Conservation (phyloP, 345 rosid genomes). For the Corchorus capsularis region DNA sequence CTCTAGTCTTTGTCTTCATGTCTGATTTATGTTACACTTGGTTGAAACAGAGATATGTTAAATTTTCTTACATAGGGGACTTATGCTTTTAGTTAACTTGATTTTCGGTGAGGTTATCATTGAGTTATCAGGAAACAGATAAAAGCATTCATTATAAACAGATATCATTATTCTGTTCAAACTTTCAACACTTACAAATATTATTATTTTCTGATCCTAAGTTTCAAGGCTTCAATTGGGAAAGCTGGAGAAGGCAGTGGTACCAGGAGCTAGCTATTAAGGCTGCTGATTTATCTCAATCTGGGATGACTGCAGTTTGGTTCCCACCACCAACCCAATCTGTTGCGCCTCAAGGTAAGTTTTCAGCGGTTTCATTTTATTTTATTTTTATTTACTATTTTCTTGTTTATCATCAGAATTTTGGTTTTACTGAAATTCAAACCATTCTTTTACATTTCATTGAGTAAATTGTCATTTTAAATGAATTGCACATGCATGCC, state of each 20-base stretch:
- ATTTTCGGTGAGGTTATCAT: neutral
- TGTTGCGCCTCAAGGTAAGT: constrained; percentile 52
- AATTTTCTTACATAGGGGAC: neutral
- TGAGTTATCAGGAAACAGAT: neutral
- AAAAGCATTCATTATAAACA: neutral
- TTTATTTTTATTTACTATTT: neutral
- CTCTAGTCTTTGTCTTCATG: neutral
- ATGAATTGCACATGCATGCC: neutral
- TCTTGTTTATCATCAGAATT: neutral
- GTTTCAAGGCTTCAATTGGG: constrained; percentile 65
- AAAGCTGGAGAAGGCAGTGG: constrained; percentile 55
- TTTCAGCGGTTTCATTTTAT: constrained; percentile 9
- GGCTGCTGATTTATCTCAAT: constrained; percentile 48
- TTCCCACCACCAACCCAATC: constrained; percentile 58
- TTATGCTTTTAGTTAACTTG: neutral
- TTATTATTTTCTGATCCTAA: constrained; percentile 25
- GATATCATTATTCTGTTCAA: neutral
- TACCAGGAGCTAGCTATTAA: constrained; percentile 47
- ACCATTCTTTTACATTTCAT: neutral
- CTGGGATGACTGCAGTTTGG: constrained; percentile 52
- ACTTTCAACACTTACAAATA: neutral
- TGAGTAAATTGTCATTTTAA: constrained; percentile 11
- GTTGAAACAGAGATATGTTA: neutral
- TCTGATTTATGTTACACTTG: constrained; percentile 3
- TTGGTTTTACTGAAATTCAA: neutral